Percentiles rank a stretch among this genome's conserved stretches.
phyloP scores from a whole-genome alignment of 176 grass and related monocot species.

The Juncus inflexus region DNA sequence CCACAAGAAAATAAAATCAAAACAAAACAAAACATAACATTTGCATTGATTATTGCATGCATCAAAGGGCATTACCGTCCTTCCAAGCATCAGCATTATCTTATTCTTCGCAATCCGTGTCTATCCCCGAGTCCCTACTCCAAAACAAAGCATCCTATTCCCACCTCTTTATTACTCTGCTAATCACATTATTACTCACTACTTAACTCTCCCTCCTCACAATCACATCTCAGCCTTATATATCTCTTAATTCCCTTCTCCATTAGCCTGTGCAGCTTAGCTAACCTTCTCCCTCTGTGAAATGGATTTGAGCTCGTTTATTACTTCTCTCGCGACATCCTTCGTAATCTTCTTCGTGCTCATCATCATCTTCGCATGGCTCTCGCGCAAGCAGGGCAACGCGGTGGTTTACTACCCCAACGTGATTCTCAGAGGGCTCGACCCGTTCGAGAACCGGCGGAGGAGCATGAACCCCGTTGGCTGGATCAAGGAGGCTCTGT shows the following conservation, averaged over 20 bases:
- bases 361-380: constrained; percentile 64
- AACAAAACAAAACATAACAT: constrained; percentile 8
- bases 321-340: constrained; percentile 76
- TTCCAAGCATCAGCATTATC: background rate
- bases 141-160: constrained; percentile 40
- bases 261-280: too few relatives aligned
- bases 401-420: constrained; percentile 82
- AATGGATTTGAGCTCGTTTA: constrained; percentile 74
- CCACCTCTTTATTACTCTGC: constrained; percentile 3
- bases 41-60: background rate
- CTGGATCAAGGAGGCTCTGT: constrained; percentile 55
- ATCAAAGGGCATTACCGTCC: constrained; percentile 24
- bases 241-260: background rate
- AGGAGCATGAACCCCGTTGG: constrained; percentile 48
- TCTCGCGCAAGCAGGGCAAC: constrained; percentile 66
- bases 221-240: background rate
- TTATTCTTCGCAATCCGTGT: background rate
- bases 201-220: constrained; percentile 10
- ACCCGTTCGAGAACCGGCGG: constrained; percentile 50
- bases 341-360: constrained; percentile 68
- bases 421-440: constrained; percentile 56
- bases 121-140: background rate
- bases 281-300: background rate
- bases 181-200: constrained; percentile 32
- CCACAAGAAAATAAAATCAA: background rate